Conservation (phyloP, 176 grass and related monocot genomes). For the Oryza officinalis region DNA sequence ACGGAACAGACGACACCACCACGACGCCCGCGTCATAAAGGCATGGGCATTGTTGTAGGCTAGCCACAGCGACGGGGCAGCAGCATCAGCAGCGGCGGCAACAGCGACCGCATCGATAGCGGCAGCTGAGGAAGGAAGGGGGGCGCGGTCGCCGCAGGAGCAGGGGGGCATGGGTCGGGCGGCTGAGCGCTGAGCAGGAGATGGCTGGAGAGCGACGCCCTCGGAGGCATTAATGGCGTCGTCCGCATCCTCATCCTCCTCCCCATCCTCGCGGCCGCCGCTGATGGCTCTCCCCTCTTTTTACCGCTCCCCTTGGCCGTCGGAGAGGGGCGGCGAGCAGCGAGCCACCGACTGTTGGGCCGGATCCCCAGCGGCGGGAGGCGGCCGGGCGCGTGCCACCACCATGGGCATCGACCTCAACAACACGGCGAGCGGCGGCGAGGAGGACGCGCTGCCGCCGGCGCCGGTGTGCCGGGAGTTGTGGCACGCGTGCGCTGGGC, state of each 20-base stretch:
- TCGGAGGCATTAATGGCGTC: constrained; percentile 53
- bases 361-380: background rate
- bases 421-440: background rate
- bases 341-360: background rate
- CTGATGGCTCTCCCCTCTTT: constrained; percentile 31
- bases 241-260: background rate
- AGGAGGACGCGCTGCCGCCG: constrained; percentile 49
- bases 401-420: background rate
- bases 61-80: constrained; percentile 44
- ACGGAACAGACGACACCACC: background rate
- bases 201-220: constrained; percentile 58
- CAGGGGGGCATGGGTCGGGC: constrained; percentile 38
- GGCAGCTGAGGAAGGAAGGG: constrained; percentile 30
- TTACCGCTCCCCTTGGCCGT: constrained; percentile 1
- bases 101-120: constrained; percentile 49
- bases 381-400: background rate
- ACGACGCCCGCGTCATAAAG: constrained; percentile 44
- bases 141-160: constrained; percentile 14
- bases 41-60: constrained; percentile 40
- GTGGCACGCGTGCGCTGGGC: constrained; percentile 97
- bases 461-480: constrained; percentile 65
- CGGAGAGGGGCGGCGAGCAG: background rate
- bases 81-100: constrained; percentile 22
- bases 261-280: constrained; percentile 24
- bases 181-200: constrained; percentile 22